Base-by-base conservation (phyloP, 129 eudicot species). In the Artemisia tridentata region DNA sequence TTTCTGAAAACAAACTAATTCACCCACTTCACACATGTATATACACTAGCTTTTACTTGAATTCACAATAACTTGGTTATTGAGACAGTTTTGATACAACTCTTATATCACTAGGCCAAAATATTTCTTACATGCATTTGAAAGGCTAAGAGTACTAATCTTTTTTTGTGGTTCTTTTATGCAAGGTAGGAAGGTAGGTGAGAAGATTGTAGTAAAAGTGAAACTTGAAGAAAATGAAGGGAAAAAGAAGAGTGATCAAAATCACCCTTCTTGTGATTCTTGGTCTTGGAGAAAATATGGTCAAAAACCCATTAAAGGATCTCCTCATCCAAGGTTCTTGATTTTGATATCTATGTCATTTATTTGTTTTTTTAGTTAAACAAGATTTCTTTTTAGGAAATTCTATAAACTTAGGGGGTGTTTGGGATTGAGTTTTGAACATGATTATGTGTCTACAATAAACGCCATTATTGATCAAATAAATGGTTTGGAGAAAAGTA, bases 231-330 rank as follows among this genome's bases (percentile, higher is more conserved):
- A 69, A 71, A 78, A 75, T 71, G 84, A 77, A 62, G 82, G 81
- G 14, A 81, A 78, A 54, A 77, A 80, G 74, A 86, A 73, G 78
- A 74, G 50, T 73, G 78, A 79, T 80, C 88, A 78, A 66, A 86
- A 88, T 58, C 85, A 88, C 58, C 85, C 88, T 49, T 90, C 92
- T 74, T 80, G 86, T 76, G 98, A 91, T 82, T 82, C 78, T 86
- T 91, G 98, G 98, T 86, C 98, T 75, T 91, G 98, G 98, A 91
- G 98, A 50, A 91, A 91, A 84, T 91, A 91, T 88, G 98, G 98
- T 61, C 98, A 91, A 83, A 91, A 88, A 67, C 96, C 92, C 78
- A 82, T 91, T 57, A 84, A 83, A 77, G 96, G 96, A 34, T 88
- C 97, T 71, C 98, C 96, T 51, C 83, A 88, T 75, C 93, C 96